These are phyloP conservation scores for Thelonectria rubi DNA, from an alignment of 2,329 filamentous ascomycete species.

Conservation along the genomic window DNA sequence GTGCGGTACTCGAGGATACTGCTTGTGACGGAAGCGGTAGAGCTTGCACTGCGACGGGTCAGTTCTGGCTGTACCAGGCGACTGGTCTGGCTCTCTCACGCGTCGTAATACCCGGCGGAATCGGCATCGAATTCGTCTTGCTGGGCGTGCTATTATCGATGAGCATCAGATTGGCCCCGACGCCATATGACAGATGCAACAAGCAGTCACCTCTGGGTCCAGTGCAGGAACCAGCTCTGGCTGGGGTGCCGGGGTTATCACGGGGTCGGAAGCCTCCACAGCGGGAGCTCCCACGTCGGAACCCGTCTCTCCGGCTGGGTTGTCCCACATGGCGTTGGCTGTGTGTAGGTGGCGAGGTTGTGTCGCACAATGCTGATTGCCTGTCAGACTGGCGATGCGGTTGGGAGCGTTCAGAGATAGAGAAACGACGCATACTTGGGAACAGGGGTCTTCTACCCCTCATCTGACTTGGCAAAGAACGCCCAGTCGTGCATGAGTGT, in stretches of 20 bases:
- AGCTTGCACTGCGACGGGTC: slow-evolving; percentile 8
- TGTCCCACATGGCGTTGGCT: neutral
- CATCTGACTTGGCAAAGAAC: too few relatives aligned
- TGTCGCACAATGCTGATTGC: too few relatives aligned
- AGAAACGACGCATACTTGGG: too few relatives aligned
- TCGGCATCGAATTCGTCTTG: slow-evolving; percentile 33
- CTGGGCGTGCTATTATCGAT: neutral
- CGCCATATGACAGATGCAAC: neutral
- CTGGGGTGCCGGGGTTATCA: neutral
- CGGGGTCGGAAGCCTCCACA: neutral
- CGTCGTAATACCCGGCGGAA: slow-evolving; percentile 34
- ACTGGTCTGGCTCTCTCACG: slow-evolving; percentile 23
- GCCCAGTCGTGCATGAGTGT: too few relatives aligned
- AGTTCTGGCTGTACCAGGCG: neutral
- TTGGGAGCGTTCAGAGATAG: too few relatives aligned
- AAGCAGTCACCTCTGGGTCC: neutral
- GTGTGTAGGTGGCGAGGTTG: too few relatives aligned
- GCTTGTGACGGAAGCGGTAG: slow-evolving; percentile 20
- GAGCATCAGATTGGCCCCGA: neutral
- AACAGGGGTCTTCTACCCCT: too few relatives aligned
- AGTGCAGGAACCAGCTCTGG: neutral
- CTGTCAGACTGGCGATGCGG: too few relatives aligned
- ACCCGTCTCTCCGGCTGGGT: neutral
- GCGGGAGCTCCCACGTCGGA: neutral
- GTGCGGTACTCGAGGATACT: slow-evolving; percentile 28